A percentile compares a stretch with the other conserved stretches of the same genome.
Conservation (phyloP, 768 basidiomycete genomes). For the Hydnum rufescens region DNA sequence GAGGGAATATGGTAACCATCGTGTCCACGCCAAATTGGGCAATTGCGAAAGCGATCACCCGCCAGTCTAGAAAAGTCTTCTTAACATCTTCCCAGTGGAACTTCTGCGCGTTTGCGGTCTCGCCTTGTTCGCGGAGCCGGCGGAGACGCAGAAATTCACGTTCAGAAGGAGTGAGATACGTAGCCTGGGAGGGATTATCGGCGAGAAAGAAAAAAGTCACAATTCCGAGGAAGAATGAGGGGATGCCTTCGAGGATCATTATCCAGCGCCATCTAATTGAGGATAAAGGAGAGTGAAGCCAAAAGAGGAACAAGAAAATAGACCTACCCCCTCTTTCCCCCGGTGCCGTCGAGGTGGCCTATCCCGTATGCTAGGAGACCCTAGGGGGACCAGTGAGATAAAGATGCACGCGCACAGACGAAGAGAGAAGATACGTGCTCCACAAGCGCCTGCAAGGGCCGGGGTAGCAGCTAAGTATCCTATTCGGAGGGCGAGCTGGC, state of each 20-base stretch:
- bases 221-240: conserved; percentile 3
- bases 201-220: conserved; percentile 6
- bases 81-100: conserved; percentile 7
- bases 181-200: conserved; percentile 2
- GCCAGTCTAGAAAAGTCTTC: conserved; percentile 1
- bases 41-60: conserved; percentile 4
- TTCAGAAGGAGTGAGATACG: conserved; percentile 3
- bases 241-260: conserved; percentile 7
- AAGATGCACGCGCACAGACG: too few relatives aligned
- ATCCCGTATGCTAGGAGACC: conserved; percentile 7
- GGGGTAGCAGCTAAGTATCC: conserved; percentile 7
- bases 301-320: too few relatives aligned
- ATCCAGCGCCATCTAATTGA: conserved; percentile 7
- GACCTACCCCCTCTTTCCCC: conserved; percentile 7
- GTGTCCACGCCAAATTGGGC: conserved; percentile 8
- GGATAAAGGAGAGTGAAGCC: not conserved
- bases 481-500: conserved; percentile 5
- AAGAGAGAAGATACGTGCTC: conserved; percentile 4
- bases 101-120: conserved; percentile 6
- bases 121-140: conserved; percentile 4
- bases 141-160: not conserved
- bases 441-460: conserved; percentile 7
- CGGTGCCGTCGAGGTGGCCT: conserved; percentile 4
- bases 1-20: not conserved
- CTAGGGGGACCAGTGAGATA: not conserved